A percentile compares a stretch with the other conserved stretches of the same genome.
These are phyloP conservation scores for Apiospora aurea DNA, from an alignment of 2,329 filamentous ascomycete species.

Conservation along the genomic window DNA sequence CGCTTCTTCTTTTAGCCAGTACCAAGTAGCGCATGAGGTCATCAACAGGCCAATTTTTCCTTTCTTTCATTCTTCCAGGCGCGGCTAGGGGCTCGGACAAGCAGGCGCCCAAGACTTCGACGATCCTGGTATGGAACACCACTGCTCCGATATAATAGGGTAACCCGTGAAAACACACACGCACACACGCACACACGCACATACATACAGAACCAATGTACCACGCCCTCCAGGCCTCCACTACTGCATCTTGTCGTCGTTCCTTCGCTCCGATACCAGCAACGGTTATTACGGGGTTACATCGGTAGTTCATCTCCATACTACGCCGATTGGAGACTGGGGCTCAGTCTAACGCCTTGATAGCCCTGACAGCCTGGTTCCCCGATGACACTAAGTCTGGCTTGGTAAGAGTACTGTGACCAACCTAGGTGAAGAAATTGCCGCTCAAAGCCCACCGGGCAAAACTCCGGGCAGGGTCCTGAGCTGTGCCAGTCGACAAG, in stretches of 20 bases:
- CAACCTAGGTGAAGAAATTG: slow-evolving; percentile 14
- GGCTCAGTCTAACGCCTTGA: slow-evolving; percentile 13
- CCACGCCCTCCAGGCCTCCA: slow-evolving; percentile 19
- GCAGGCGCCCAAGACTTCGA: neutral
- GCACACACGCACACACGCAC: neutral
- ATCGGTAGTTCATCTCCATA: slow-evolving; percentile 19
- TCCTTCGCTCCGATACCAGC: slow-evolving; percentile 12
- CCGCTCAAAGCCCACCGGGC: neutral
- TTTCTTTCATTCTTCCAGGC: neutral
- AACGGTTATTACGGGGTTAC: slow-evolving; percentile 22
- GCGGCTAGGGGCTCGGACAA: neutral
- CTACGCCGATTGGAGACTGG: slow-evolving; percentile 11
- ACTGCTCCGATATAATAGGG: slow-evolving; percentile 20
- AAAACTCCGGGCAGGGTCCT: neutral
- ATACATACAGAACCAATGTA: neutral
- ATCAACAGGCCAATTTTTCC: neutral
- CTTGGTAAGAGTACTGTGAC: neutral
- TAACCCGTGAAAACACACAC: neutral
- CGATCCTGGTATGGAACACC: slow-evolving; percentile 7
- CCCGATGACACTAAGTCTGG: slow-evolving; percentile 13
- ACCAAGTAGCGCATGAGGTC: neutral
- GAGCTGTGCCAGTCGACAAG: slow-evolving; percentile 1
- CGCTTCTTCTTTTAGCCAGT: neutral
- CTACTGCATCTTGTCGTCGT: slow-evolving; percentile 14
- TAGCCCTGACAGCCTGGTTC: slow-evolving; percentile 1